Conservation (phyloP, 768 basidiomycete genomes). For the Rhizopogon vulgaris region DNA sequence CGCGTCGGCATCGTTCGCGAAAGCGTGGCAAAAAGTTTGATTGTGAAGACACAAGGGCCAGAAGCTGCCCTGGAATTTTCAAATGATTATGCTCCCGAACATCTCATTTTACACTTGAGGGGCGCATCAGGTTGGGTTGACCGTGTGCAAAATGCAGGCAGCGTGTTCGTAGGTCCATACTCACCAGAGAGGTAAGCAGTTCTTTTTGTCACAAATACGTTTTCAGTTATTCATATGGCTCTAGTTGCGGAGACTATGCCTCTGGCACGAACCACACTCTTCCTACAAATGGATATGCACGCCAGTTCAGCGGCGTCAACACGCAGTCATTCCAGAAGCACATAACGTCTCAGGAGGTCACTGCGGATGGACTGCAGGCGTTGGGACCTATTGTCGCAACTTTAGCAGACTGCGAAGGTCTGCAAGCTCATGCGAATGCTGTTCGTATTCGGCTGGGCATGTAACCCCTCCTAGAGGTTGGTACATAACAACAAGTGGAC, state of each 20-base stretch:
- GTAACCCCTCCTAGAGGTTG: background rate
- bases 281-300: conserved; percentile 93
- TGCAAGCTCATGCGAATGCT: conserved; percentile 94
- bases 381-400: conserved; percentile 87
- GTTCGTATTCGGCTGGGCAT: conserved; percentile 72
- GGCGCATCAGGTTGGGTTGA: conserved; percentile 60
- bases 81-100: conserved; percentile 98
- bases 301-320: conserved; percentile 98
- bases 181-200: conserved; percentile 83
- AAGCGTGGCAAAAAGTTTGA: conserved; percentile 86
- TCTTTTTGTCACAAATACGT: background rate
- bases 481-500: background rate
- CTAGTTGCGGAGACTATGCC: conserved; percentile 95
- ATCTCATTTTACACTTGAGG: conserved; percentile 86
- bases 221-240: conserved; percentile 5
- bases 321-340: conserved; percentile 97
- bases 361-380: conserved; percentile 61
- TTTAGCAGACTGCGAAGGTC: conserved; percentile 90
- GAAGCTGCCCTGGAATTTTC: conserved; percentile 83
- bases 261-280: conserved; percentile 99
- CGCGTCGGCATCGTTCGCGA: conserved; percentile 88
- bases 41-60: conserved; percentile 62
- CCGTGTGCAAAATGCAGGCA: conserved; percentile 85
- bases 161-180: conserved; percentile 92
- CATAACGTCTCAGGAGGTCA: conserved; percentile 94